phyloP scores from a whole-genome alignment of 768 basidiomycete species.

The Cystobasidium onofrii region DNA sequence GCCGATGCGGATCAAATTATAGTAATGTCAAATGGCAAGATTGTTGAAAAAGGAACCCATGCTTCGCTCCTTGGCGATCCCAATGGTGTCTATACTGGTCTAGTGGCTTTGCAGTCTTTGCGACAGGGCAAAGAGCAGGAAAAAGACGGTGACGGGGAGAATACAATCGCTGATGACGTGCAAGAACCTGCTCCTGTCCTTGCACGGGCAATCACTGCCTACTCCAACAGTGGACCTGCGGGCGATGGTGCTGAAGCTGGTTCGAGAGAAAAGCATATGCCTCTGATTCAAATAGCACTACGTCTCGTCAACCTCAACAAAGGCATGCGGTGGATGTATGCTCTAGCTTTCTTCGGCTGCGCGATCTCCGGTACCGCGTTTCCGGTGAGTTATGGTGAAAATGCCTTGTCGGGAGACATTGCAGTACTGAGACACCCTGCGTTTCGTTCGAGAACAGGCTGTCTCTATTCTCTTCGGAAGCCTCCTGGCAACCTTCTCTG shows the following conservation, averaged over 20 bases:
- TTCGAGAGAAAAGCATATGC: not conserved
- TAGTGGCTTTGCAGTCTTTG: slow-evolving; percentile 70
- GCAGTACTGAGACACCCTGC: too few relatives aligned
- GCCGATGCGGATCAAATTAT: slow-evolving; percentile 48
- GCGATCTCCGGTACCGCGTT: slow-evolving; percentile 52
- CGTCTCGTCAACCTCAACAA: not conserved
- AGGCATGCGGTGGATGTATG: slow-evolving; percentile 27
- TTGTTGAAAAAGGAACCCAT: slow-evolving; percentile 40
- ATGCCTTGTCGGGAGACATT: too few relatives aligned
- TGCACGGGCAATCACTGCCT: not conserved
- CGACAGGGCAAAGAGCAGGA: slow-evolving; percentile 27
- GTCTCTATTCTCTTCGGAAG: slow-evolving; percentile 17
- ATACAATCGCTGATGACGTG: slow-evolving; percentile 6
- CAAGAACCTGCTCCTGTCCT: slow-evolving; percentile 8
- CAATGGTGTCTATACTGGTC: slow-evolving; percentile 62
- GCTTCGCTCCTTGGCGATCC: slow-evolving; percentile 51
- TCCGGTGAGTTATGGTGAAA: slow-evolving; percentile 55
- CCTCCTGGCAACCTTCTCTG: not conserved
- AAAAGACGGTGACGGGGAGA: not conserved
- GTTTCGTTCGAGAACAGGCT: too few relatives aligned
- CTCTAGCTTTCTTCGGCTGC: slow-evolving; percentile 26
- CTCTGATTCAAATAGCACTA: not conserved
- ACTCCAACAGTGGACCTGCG: not conserved
- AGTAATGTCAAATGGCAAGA: slow-evolving; percentile 49
- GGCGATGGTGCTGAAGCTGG: not conserved